Base-by-base conservation (phyloP, 768 basidiomycete species). In the Calocera cornea region DNA sequence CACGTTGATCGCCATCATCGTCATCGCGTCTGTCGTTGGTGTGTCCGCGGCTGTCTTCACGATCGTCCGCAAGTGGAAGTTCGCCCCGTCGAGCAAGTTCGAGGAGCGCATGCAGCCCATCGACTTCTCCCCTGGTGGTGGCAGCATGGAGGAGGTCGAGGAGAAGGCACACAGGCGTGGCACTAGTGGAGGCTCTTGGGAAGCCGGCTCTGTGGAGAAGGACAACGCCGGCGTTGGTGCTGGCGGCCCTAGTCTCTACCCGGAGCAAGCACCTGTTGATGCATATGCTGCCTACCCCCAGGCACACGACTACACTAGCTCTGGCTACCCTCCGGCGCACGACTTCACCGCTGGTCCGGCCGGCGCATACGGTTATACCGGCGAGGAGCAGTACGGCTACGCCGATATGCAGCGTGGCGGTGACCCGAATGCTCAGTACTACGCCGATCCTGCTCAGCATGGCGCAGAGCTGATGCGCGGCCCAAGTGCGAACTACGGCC, bases 61-160 rank as follows among this genome's bases (percentile, higher is more conserved):
- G 63, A 78, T 92, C 73, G 89, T 93, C 81, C 87, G 92, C 79
- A 92, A 93, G 77, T 92, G 90, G 88, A 92, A 92, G 79, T 86
- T 93, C 73, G 85, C 84, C 66, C 85, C 88, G 67, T 92, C 91
- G 34, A 81, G 84, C 73, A 82, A 84, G 72, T 93, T 93, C 75
- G 88, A 90, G 72, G 84, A 86, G 69, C 89, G 91, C 71, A 84
- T 95, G 79, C 84, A 88, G 68, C 91, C 92, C 69, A 90, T 93
- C 74, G 86, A 92, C 49, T 72, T 70, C 33, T 63, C 34, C 12
- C 65, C 67, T 2, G 66, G 64, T 24, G 34, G 41, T 16, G 44
- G 27, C 33, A 34, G 27, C 33, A 34, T 40, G 14, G 63, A 64
- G 34, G 17, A 16, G 44, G 66, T 24, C 40, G 66, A 67, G 19